phyloP scores from a whole-genome alignment of 116 monocot species.

The Papilionanthe hybrid region DNA sequence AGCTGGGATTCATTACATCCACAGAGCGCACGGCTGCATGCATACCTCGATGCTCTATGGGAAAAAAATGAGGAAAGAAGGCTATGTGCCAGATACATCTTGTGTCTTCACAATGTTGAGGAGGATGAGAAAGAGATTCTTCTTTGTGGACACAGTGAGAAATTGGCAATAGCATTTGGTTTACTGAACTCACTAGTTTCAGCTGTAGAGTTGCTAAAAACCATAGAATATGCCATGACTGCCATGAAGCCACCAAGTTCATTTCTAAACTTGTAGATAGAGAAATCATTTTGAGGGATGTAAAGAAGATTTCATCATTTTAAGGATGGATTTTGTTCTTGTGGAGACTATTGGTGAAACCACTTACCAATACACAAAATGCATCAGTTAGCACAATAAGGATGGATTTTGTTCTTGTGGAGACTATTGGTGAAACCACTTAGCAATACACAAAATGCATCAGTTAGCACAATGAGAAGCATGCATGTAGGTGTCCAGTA shows the following conservation, averaged over 20 bases:
- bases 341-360: conserved; percentile 29
- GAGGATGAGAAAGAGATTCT: conserved; percentile 68
- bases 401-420: conserved; percentile 58
- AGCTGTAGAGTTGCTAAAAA: conserved; percentile 70
- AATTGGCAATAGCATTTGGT: conserved; percentile 84
- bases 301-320: conserved; percentile 87
- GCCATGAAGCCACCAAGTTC: conserved; percentile 64
- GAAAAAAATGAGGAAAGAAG: conserved; percentile 52
- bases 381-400: background rate
- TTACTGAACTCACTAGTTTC: conserved; percentile 54
- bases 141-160: conserved; percentile 77
- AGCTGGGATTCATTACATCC: conserved; percentile 69
- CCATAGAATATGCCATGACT: conserved; percentile 89
- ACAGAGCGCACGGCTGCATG: conserved; percentile 37
- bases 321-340: conserved; percentile 55
- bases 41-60: conserved; percentile 37
- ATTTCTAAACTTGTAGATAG: conserved; percentile 59
- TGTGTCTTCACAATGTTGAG: conserved; percentile 80
- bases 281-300: conserved; percentile 72
- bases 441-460: background rate
- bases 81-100: conserved; percentile 60
- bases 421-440: conserved; percentile 21
- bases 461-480: background rate
- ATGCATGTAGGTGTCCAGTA: background rate
- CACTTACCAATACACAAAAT: background rate